A percentile compares a stretch with the other conserved stretches of the same genome.
Conservation (phyloP, 2,329 filamentous ascomycete species). For the Neonectria ditissima region DNA sequence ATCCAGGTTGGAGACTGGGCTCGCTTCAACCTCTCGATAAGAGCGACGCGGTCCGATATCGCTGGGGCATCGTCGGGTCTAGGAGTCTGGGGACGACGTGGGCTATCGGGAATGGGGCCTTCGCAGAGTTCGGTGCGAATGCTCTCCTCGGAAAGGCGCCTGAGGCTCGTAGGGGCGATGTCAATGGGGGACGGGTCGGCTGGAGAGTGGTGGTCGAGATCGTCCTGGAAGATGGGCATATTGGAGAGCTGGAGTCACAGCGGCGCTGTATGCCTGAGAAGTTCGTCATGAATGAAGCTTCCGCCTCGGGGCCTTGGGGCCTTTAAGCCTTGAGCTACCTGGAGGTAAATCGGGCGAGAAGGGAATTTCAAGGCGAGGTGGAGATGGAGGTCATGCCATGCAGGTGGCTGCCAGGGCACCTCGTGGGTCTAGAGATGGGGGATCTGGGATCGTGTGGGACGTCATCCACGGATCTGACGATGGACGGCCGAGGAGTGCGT, state of each 20-base stretch:
- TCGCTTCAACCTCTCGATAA: constrained; percentile 87
- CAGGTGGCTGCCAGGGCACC: constrained; percentile 33
- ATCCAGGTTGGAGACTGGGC: constrained; percentile 82
- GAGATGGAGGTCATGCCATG: constrained; percentile 43
- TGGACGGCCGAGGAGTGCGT: constrained; percentile 28
- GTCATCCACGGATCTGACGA: constrained; percentile 46
- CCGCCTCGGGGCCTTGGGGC: constrained; percentile 19
- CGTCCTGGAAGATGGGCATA: constrained; percentile 71
- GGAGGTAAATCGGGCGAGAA: constrained; percentile 13
- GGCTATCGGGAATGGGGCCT: constrained; percentile 63
- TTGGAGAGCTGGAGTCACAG: constrained; percentile 50
- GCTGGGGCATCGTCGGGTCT: constrained; percentile 44
- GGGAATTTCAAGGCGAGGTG: constrained; percentile 26
- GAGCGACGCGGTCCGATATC: constrained; percentile 75
- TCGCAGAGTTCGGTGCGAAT: constrained; percentile 72
- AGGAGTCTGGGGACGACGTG: constrained; percentile 42
- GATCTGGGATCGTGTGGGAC: constrained; percentile 43
- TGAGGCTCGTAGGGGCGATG: constrained; percentile 31
- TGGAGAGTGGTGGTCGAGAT: constrained; percentile 54
- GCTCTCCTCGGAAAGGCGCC: constrained; percentile 68
- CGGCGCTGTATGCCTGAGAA: constrained; percentile 34
- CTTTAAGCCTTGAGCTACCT: constrained; percentile 22
- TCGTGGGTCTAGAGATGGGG: constrained; percentile 40
- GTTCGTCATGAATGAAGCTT: constrained; percentile 39
- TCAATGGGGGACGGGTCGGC: constrained; percentile 40